These are phyloP conservation scores for Podaxis carcinomalis DNA, from an alignment of 768 basidiomycete species.

Conservation along the genomic window DNA sequence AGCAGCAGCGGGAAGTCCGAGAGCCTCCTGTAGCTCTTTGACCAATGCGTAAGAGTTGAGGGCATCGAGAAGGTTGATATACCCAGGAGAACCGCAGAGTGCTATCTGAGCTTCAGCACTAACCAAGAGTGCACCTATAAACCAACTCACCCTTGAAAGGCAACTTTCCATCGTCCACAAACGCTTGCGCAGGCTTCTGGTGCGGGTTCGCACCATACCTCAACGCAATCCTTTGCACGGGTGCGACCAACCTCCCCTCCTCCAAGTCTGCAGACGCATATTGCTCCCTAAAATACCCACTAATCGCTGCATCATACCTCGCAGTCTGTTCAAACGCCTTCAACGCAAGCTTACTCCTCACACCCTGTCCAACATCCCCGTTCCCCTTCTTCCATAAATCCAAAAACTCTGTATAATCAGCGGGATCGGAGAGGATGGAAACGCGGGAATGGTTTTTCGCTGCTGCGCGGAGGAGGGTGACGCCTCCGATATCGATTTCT, in stretches of 20 bases:
- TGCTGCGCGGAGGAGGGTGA: slow-evolving; percentile 94
- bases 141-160: slow-evolving; percentile 80
- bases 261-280: slow-evolving; percentile 81
- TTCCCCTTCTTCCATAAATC: slow-evolving; percentile 66
- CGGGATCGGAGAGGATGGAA: slow-evolving; percentile 82
- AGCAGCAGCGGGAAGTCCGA: slow-evolving; percentile 89
- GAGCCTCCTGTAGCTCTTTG: slow-evolving; percentile 84
- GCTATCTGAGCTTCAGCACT: slow-evolving; percentile 40
- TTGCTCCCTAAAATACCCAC: slow-evolving; percentile 93
- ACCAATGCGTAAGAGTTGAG: slow-evolving; percentile 97
- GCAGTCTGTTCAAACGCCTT: slow-evolving; percentile 99
- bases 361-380: slow-evolving; percentile 65
- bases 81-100: slow-evolving; percentile 91
- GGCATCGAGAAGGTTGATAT: slow-evolving; percentile 97
- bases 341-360: slow-evolving; percentile 80
- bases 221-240: slow-evolving; percentile 79
- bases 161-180: slow-evolving; percentile 79
- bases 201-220: slow-evolving; percentile 98
- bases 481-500: slow-evolving; percentile 98
- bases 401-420: slow-evolving; percentile 83
- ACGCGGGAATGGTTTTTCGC: slow-evolving; percentile 98
- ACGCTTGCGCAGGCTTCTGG: slow-evolving; percentile 97
- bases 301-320: slow-evolving; percentile 91
- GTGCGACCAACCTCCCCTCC: slow-evolving; percentile 56
- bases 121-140: background rate